Evolutionary conservation across 1,284 basidiomycete species (phyloP).

Genomic region (Boletus mariae): DNA sequence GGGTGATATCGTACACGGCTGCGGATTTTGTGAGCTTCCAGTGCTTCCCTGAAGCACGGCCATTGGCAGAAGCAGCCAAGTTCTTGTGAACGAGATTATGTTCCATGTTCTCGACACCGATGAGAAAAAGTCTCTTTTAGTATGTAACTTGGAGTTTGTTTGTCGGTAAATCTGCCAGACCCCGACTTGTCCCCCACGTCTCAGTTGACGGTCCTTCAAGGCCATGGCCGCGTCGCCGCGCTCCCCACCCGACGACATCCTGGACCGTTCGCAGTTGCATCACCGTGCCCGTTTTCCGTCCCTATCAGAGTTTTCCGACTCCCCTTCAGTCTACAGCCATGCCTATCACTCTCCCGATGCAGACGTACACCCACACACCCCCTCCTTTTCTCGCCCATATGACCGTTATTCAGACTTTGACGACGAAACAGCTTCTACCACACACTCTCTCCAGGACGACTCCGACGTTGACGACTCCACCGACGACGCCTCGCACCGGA

Average conservation of each 20-base stretch:
- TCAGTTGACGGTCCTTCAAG: constrained; percentile 8
- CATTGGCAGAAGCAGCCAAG: constrained; percentile 52
- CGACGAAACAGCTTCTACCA: constrained; percentile 51
- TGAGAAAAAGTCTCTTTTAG: constrained; percentile 23
- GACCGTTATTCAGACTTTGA: constrained; percentile 57
- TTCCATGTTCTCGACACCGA: constrained; percentile 1
- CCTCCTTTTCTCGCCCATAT: constrained; percentile 38
- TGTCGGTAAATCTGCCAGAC: not conserved
- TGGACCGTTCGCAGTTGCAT: constrained; percentile 27
- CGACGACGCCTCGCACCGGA: constrained; percentile 41
- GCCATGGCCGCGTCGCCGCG: constrained; percentile 17
- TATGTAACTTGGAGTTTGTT: constrained; percentile 18
- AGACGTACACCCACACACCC: constrained; percentile 23
- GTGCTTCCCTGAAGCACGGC: constrained; percentile 61
- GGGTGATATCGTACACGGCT: constrained; percentile 47
- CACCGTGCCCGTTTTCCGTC: constrained; percentile 48
- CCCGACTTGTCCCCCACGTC: not conserved
- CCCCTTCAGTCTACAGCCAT: constrained; percentile 65
- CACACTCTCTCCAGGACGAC: constrained; percentile 30
- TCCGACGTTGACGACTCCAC: constrained; percentile 36
- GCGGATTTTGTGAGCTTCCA: constrained; percentile 66
- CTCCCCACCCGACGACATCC: constrained; percentile 21
- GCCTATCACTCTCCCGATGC: constrained; percentile 39
- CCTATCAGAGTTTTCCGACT: constrained; percentile 56
- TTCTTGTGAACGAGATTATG: constrained; percentile 22